Conservation (phyloP, 192 early-diverging fungal genomes). For the Entomortierella chlamydospora region DNA sequence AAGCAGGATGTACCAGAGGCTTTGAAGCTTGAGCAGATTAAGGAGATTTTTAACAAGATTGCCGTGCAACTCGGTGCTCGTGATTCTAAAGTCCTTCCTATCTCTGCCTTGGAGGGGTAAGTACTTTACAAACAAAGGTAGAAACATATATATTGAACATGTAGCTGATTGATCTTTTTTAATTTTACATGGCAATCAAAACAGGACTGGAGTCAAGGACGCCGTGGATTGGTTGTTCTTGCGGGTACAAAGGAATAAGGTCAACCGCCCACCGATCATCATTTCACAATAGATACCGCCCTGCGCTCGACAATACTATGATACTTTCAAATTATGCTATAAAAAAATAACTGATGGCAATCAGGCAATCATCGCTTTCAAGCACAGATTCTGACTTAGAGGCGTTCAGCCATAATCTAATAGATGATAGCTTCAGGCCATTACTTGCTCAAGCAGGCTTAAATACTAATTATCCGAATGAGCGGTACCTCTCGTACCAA, state of each 20-base stretch:
- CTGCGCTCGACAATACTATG: too few relatives aligned
- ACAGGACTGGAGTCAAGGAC: conserved; percentile 82
- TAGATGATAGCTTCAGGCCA: too few relatives aligned
- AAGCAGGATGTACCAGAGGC: conserved; percentile 89
- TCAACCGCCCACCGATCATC: conserved; percentile 81
- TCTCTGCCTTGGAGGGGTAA: conserved; percentile 88
- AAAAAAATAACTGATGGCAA: too few relatives aligned
- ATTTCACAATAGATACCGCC: conserved; percentile 49
- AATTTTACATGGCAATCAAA: neutral
- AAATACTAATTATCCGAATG: too few relatives aligned
- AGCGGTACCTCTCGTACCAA: too few relatives aligned
- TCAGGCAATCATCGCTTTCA: too few relatives aligned
- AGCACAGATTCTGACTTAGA: too few relatives aligned
- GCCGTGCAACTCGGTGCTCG: conserved; percentile 85
- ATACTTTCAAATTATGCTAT: too few relatives aligned
- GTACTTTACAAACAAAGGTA: neutral
- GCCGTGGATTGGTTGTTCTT: conserved; percentile 93
- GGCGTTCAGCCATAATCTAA: too few relatives aligned
- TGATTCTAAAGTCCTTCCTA: conserved; percentile 87
- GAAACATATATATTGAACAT: too few relatives aligned
- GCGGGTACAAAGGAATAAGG: conserved; percentile 85
- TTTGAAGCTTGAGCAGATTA: conserved; percentile 80
- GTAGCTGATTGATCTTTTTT: too few relatives aligned
- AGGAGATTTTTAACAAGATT: conserved; percentile 92
- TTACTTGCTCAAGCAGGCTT: too few relatives aligned